These are phyloP conservation scores for Collybia sp. DNA, from an alignment of 768 basidiomycete species.

Conservation along the genomic window DNA sequence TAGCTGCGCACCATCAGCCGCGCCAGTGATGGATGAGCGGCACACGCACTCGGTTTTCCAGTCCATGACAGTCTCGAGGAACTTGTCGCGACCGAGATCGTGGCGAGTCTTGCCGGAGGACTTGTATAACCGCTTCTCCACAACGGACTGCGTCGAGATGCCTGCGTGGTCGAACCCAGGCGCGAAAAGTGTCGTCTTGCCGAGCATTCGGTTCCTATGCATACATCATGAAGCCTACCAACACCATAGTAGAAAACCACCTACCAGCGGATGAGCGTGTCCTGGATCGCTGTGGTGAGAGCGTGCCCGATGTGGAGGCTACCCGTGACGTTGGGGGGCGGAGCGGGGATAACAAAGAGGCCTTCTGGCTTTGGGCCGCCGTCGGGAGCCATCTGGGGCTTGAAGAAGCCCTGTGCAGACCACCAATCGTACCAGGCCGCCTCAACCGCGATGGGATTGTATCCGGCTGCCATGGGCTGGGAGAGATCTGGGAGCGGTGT, in stretches of 20 bases:
- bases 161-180: conserved; percentile 99
- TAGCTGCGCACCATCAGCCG: conserved; percentile 49
- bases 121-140: conserved; percentile 90
- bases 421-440: conserved; percentile 99
- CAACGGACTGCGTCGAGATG: conserved; percentile 96
- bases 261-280: conserved; percentile 83
- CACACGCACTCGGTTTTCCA: conserved; percentile 92
- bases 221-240: not conserved
- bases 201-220: conserved; percentile 90
- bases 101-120: conserved; percentile 77
- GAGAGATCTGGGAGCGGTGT: conserved; percentile 58
- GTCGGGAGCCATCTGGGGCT: conserved; percentile 58
- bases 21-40: not conserved
- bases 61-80: conserved; percentile 85
- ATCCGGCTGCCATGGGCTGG: conserved; percentile 84
- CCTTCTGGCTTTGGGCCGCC: conserved; percentile 60
- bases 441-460: conserved; percentile 94
- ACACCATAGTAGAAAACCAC: conserved; percentile 15
- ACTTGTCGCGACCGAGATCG: conserved; percentile 91
- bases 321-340: conserved; percentile 97
- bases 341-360: conserved; percentile 80
- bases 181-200: conserved; percentile 82
- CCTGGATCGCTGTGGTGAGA: conserved; percentile 88
- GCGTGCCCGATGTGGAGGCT: conserved; percentile 94
- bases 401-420: conserved; percentile 87